These are phyloP conservation scores for Camelina neglecta DNA, from an alignment of 345 rosid species.

Conservation along the genomic window DNA sequence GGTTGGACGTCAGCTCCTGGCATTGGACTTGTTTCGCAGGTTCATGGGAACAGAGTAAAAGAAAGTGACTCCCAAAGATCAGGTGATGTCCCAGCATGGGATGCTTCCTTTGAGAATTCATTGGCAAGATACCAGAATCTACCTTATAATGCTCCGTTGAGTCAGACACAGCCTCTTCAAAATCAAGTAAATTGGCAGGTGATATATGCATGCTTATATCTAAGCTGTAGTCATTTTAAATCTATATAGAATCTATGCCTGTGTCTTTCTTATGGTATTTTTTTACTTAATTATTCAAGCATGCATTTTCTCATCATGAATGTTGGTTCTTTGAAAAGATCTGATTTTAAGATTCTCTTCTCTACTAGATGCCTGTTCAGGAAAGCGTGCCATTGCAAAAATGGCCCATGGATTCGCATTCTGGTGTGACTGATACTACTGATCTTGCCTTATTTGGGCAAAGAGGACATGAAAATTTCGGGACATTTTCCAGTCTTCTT, in stretches of 20 bases:
- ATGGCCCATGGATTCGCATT: conserved; percentile 52
- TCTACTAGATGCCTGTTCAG: conserved; percentile 52
- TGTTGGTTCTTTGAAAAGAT: conserved; percentile 1
- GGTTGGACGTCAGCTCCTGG: conserved; percentile 48
- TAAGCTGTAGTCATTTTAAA: conserved; percentile 14
- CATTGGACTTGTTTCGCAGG: conserved; percentile 42
- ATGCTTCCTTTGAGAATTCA: conserved; percentile 62
- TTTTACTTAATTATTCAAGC: conserved; percentile 4
- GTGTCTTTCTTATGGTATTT: conserved; percentile 8
- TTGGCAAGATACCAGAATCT: conserved; percentile 45
- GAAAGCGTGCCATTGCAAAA: conserved; percentile 43
- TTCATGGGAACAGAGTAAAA: conserved; percentile 49
- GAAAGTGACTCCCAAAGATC: conserved; percentile 56
- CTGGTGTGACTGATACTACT: conserved; percentile 54
- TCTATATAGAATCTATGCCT: background rate
- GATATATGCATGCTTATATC: conserved; percentile 14
- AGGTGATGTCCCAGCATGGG: conserved; percentile 68
- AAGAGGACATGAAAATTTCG: conserved; percentile 47
- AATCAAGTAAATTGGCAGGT: conserved; percentile 79
- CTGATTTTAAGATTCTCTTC: conserved; percentile 24
- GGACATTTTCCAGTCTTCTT: conserved; percentile 48
- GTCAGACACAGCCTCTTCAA: conserved; percentile 50
- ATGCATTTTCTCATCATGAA: conserved; percentile 7
- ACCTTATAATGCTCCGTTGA: conserved; percentile 41
- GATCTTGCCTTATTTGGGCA: conserved; percentile 56